Percentiles rank a stretch among this genome's conserved stretches.
Evolutionary conservation across 768 basidiomycete genomes (phyloP).

Genomic region (Ramaria sp.): DNA sequence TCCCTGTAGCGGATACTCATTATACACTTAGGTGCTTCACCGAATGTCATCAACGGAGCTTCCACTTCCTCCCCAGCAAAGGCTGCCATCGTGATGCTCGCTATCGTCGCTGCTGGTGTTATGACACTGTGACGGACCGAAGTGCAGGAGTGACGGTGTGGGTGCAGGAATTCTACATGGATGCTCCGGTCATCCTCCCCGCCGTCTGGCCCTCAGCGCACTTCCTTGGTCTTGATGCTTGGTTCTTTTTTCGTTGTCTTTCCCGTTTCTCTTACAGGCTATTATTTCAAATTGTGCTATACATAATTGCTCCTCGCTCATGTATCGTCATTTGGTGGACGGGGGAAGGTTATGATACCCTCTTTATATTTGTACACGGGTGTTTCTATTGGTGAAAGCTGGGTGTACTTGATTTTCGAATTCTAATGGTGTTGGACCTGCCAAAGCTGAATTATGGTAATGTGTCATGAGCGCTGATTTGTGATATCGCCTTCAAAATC

Average conservation of each 20-base stretch:
- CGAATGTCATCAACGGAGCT: neutral
- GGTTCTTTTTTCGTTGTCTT: neutral
- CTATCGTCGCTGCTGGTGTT: neutral
- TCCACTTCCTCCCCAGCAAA: conserved; percentile 1
- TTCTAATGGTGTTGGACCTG: too few species aligned
- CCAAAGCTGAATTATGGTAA: too few species aligned
- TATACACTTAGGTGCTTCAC: neutral
- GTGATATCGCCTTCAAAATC: too few species aligned
- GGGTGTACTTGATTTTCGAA: too few species aligned
- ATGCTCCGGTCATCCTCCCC: neutral
- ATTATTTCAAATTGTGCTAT: neutral
- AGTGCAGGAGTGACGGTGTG: neutral
- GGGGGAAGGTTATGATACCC: neutral
- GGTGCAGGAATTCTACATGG: neutral
- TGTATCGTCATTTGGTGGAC: neutral
- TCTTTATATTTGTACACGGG: neutral
- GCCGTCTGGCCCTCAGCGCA: neutral
- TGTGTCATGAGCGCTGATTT: too few species aligned
- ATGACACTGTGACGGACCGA: neutral
- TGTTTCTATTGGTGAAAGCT: too few species aligned
- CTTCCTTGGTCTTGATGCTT: neutral
- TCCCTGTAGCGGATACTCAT: neutral
- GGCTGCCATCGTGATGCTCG: neutral
- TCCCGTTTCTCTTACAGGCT: neutral
- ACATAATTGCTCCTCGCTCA: neutral